A percentile compares a stretch with the other conserved stretches of the same genome.
Evolutionary conservation across 129 eudicot genomes (phyloP).

Genomic region (Helianthus tuberosus): DNA sequence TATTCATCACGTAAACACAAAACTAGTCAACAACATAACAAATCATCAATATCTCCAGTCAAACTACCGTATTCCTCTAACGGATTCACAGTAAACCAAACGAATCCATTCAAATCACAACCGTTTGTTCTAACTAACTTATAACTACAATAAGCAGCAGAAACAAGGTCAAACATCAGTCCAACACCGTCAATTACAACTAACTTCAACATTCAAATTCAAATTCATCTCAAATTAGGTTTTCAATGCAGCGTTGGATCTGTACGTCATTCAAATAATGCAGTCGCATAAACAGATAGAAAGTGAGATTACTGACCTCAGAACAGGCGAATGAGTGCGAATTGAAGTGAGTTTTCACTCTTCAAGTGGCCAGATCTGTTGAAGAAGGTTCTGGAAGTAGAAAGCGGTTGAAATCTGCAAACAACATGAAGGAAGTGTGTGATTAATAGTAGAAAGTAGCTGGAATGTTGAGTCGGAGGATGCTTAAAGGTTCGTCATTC

Average conservation of each 20-base stretch:
- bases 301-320: conserved; percentile 14
- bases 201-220: not conserved
- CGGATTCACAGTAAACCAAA: conserved; percentile 16
- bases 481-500: conserved; percentile 51
- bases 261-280: conserved; percentile 23
- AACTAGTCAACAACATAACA: not conserved
- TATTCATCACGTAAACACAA: conserved; percentile 5
- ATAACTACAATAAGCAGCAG: conserved; percentile 23
- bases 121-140: not conserved
- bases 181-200: conserved; percentile 12
- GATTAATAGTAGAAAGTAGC: conserved; percentile 23
- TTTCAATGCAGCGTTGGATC: conserved; percentile 19
- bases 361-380: conserved; percentile 36
- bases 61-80: not conserved
- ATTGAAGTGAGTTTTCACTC: conserved; percentile 1
- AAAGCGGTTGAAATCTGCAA: conserved; percentile 1
- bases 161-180: conserved; percentile 23
- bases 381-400: not conserved
- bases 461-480: conserved; percentile 42
- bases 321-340: conserved; percentile 6
- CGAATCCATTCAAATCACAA: not conserved
- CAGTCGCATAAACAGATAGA: not conserved
- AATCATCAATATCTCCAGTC: conserved; percentile 10
- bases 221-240: not conserved
- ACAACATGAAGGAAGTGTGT: not conserved